Conservation (phyloP, 2,329 filamentous ascomycete species). For the Didymella glomerata region DNA sequence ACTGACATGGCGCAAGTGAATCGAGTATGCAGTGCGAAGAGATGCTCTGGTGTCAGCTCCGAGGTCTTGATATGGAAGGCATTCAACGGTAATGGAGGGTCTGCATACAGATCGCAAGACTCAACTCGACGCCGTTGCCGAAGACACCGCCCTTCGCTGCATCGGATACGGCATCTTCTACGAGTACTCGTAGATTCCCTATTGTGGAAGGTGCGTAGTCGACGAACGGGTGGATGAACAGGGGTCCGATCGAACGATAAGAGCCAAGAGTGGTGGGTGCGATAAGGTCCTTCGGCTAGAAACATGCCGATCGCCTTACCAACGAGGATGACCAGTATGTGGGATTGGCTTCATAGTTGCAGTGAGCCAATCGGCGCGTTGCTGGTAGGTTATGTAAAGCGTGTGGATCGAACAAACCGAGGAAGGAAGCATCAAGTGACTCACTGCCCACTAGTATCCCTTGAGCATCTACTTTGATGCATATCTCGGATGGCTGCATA, state of each 20-base stretch:
- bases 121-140: neutral
- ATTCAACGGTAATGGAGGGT: neutral
- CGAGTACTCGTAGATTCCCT: neutral
- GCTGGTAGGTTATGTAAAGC: neutral
- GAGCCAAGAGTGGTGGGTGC: constrained; percentile 4
- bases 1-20: constrained; percentile 45
- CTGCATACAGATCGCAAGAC: neutral
- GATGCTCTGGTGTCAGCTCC: neutral
- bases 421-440: neutral
- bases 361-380: neutral
- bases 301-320: constrained; percentile 1
- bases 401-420: neutral
- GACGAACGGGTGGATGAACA: constrained; percentile 4
- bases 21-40: neutral
- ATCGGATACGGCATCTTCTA: neutral
- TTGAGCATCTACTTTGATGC: neutral
- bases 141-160: neutral
- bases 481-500: neutral
- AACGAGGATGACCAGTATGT: neutral
- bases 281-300: constrained; percentile 9
- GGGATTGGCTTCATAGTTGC: neutral
- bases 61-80: neutral
- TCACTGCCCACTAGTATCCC: neutral
- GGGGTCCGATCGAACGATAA: constrained; percentile 25
- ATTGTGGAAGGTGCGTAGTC: neutral